phyloP scores from a whole-genome alignment of 306 rosid species.

The Phaseolus lunatus region DNA sequence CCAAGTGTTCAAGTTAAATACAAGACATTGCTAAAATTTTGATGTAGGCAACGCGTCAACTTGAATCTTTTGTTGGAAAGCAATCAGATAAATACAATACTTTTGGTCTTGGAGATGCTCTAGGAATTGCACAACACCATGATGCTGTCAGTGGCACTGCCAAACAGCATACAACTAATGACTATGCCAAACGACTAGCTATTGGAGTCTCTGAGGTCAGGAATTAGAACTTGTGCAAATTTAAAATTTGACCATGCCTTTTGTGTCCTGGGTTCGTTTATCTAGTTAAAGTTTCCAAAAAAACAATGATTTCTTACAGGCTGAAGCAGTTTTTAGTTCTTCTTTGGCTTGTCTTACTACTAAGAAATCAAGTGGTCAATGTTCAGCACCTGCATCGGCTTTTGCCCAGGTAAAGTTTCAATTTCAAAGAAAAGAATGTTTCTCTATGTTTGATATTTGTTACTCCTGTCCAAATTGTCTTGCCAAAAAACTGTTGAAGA shows the following conservation, averaged over 20 bases:
- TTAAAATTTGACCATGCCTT: neutral
- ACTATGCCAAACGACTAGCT: slow-evolving; percentile 80
- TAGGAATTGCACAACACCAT: slow-evolving; percentile 88
- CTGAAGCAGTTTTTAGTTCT: slow-evolving; percentile 76
- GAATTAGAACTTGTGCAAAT: slow-evolving; percentile 24
- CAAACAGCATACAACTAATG: slow-evolving; percentile 83
- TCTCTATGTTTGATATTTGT: neutral
- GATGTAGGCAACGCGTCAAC: slow-evolving; percentile 76
- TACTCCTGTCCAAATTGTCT: neutral
- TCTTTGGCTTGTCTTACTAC: slow-evolving; percentile 70
- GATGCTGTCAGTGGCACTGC: slow-evolving; percentile 93
- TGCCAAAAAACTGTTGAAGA: slow-evolving; percentile 28
- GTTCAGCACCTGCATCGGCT: slow-evolving; percentile 42
- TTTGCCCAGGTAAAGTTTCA: slow-evolving; percentile 70
- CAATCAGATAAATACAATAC: slow-evolving; percentile 46
- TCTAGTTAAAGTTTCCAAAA: slow-evolving; percentile 9
- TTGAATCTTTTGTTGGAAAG: slow-evolving; percentile 70
- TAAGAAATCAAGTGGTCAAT: slow-evolving; percentile 53
- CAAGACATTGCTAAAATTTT: slow-evolving; percentile 15
- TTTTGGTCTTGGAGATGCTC: slow-evolving; percentile 74
- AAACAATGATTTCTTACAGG: slow-evolving; percentile 51
- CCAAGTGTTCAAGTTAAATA: slow-evolving; percentile 18
- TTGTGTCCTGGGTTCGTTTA: slow-evolving; percentile 14
- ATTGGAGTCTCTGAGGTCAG: slow-evolving; percentile 76
- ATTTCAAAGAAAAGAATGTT: neutral